Evolutionary conservation across 352 stramenopile species (phyloP).

Genomic region (Globisporangium canariense): DNA sequence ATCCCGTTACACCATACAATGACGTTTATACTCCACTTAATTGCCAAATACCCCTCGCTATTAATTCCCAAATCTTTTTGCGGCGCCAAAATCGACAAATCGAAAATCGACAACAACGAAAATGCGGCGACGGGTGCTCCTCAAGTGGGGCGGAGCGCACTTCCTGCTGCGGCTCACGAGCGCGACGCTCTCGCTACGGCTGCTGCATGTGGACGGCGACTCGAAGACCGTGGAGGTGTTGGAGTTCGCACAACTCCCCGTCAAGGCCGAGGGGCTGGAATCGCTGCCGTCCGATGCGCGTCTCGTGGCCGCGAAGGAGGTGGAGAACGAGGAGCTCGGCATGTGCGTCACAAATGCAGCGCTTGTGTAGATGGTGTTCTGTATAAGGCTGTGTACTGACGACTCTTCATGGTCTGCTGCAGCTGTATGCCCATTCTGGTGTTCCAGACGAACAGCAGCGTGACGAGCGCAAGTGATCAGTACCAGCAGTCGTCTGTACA

Average conservation of each 20-base stretch:
- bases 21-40: neutral
- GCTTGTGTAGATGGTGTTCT: neutral
- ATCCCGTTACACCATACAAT: neutral
- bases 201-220: slow-evolving; percentile 13
- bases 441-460: slow-evolving; percentile 6
- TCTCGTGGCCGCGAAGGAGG: slow-evolving; percentile 37
- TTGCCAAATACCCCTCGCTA: neutral
- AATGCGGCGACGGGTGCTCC: neutral
- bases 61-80: too few species aligned
- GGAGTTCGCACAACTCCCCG: slow-evolving; percentile 2
- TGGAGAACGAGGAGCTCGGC: slow-evolving; percentile 34
- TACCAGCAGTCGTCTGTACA: slow-evolving; percentile 18
- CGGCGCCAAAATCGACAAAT: slow-evolving; percentile 4
- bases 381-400: neutral
- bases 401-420: neutral
- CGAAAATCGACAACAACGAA: neutral
- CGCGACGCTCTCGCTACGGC: slow-evolving; percentile 15
- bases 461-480: slow-evolving; percentile 1
- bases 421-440: slow-evolving; percentile 12
- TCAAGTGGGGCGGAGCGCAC: slow-evolving; percentile 13
- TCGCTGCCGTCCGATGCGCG: slow-evolving; percentile 24
- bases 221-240: slow-evolving; percentile 4
- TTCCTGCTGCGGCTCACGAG: slow-evolving; percentile 12
- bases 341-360: slow-evolving; percentile 22
- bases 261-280: slow-evolving; percentile 3